Evolutionary conservation across 352 stramenopile species (phyloP), one percentile per base, ranked within the genome.

Genomic region (Pythium angustatum): DNA sequence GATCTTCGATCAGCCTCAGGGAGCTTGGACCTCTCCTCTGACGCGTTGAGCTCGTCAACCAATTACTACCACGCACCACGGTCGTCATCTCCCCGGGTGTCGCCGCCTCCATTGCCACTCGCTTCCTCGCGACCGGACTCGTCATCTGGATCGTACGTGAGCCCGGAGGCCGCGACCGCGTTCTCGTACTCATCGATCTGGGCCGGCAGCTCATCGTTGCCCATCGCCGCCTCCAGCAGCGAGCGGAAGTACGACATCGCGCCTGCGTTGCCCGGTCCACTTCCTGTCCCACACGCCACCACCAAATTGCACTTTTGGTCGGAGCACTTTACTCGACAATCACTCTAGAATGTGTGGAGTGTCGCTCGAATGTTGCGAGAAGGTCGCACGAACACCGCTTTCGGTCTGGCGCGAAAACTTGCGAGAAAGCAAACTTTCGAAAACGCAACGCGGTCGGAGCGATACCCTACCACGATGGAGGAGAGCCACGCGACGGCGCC

Each of bases 211-310:
- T 84, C 76, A 17, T 81, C 71, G 58, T 86, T 75, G 62, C 81
- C 83, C 82, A 93, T 91, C 27, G 82, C 85, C 50, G 85, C 83
- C 69, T 93, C 80, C 47, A 93, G 75, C 66, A 93, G 78, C 81
- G 85, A 90, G 66, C 83, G 77, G 66, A 93, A 93, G 72, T 80
- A 82, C 71, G 85, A 91, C 85, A 93, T 93, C 9, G 15, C 65
- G 22, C 43, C 1, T 28, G 4, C 24, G 14, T 11, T 19, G n/a
- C 28, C 30, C 38, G 22, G 36, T 10, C 21, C 17, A 8, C 19
- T 36, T 33, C 24, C 6, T 14, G n/a, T 17, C 15, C 22, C 31
- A 11, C 27, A 56, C 49, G 31, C 59, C 36, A 51, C 43, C 52
- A 43, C 3, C 22, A 51, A 54, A 40, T 56, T 67, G 51, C 52